phyloP scores from a whole-genome alignment of 2,329 filamentous ascomycete genomes.

The Ceratocystis cubensis region DNA sequence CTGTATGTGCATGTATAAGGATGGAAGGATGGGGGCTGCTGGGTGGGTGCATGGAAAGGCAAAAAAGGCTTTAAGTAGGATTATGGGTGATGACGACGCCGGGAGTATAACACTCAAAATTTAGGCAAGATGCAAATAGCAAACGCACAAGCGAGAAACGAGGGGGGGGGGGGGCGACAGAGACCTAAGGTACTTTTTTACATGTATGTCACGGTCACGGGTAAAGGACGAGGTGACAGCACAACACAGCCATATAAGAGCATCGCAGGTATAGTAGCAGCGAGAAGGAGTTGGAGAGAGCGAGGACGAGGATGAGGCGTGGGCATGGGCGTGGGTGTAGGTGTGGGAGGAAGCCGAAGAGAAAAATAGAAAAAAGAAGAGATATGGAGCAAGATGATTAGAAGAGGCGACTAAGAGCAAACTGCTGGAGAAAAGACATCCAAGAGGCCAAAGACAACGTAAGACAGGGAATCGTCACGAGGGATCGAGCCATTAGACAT shows the following conservation, averaged over 20 bases:
- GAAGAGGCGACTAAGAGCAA: background rate
- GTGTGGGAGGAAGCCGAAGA: background rate
- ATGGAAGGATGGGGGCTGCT: background rate
- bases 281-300: background rate
- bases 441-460: background rate
- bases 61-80: background rate
- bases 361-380: background rate
- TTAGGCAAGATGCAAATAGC: background rate
- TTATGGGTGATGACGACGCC: constrained; percentile 6
- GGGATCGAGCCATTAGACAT: background rate
- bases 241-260: background rate
- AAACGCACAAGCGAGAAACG: background rate
- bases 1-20: background rate
- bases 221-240: constrained; percentile 1
- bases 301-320: background rate
- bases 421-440: no score
- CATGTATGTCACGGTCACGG: constrained; percentile 1
- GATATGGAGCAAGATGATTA: background rate
- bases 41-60: background rate
- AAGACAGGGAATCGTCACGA: background rate
- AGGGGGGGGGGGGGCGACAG: background rate
- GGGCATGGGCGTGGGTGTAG: background rate
- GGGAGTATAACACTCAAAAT: no score
- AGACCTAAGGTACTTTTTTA: background rate
- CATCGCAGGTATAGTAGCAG: constrained; percentile 6